Conservation (phyloP, 2,329 filamentous ascomycete genomes). For the Aphanocladium album region DNA sequence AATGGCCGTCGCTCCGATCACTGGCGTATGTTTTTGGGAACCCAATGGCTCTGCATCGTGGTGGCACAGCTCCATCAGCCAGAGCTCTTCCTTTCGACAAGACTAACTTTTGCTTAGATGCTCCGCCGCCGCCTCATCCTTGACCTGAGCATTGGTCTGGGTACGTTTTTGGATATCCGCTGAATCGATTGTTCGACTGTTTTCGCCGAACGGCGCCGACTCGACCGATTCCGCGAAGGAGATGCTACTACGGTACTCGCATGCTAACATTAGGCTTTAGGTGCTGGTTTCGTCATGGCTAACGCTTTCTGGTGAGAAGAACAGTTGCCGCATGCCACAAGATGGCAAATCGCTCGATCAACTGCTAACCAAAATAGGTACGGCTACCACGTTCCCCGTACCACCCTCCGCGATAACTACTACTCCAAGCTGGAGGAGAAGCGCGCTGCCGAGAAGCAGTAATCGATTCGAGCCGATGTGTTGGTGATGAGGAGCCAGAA, state of each 20-base stretch:
- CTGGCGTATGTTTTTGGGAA: constrained; percentile 46
- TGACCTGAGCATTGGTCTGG: constrained; percentile 51
- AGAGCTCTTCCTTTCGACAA: background rate
- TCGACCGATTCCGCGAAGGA: background rate
- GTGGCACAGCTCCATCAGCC: constrained; percentile 3
- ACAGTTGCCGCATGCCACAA: background rate
- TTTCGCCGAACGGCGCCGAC: background rate
- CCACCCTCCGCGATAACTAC: constrained; percentile 52
- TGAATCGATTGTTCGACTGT: background rate
- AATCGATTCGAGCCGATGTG: background rate
- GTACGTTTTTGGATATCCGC: constrained; percentile 36
- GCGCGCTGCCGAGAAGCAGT: constrained; percentile 38
- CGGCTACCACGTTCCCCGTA: constrained; percentile 59
- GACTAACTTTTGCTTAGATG: constrained; percentile 45
- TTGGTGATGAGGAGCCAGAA: background rate
- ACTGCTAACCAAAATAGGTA: constrained; percentile 40
- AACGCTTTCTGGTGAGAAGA: constrained; percentile 51
- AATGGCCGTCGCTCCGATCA: constrained; percentile 55
- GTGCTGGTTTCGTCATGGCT: constrained; percentile 49
- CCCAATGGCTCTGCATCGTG: constrained; percentile 26
- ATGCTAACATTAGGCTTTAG: constrained; percentile 26
- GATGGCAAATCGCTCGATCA: background rate
- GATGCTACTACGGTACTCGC: background rate
- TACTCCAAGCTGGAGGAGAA: constrained; percentile 55
- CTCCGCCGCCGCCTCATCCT: constrained; percentile 54